Conservation (phyloP, 768 basidiomycete species). For the Boletus reticulatus region DNA sequence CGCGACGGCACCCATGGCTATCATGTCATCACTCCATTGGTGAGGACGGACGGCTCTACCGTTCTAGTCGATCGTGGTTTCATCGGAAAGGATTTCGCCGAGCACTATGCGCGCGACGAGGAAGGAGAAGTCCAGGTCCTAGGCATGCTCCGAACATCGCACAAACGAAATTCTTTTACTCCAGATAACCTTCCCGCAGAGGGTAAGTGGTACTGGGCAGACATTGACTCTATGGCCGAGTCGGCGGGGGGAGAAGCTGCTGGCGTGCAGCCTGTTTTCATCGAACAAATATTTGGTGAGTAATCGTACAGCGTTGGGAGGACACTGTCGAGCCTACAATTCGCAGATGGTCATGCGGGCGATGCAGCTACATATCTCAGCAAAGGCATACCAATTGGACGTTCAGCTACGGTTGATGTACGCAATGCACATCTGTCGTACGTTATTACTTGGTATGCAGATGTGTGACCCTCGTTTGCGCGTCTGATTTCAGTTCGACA, state of each 20-base stretch:
- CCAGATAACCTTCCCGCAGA: conserved; percentile 81
- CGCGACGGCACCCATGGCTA: conserved; percentile 86
- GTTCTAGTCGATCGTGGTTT: conserved; percentile 94
- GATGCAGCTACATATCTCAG: conserved; percentile 57
- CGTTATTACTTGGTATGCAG: conserved; percentile 84
- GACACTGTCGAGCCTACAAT: conserved; percentile 1
- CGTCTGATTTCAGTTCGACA: conserved; percentile 31
- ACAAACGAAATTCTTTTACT: conserved; percentile 75
- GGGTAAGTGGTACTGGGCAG: conserved; percentile 91
- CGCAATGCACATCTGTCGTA: conserved; percentile 95
- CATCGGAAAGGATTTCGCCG: conserved; percentile 57
- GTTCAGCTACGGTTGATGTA: conserved; percentile 78
- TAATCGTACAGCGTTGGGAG: neutral
- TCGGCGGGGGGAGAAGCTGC: conserved; percentile 69
- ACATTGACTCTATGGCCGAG: conserved; percentile 77
- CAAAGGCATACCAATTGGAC: conserved; percentile 84
- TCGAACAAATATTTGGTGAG: conserved; percentile 91
- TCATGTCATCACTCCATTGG: conserved; percentile 83
- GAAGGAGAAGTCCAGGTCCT: conserved; percentile 66
- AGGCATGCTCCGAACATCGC: conserved; percentile 84
- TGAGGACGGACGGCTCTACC: conserved; percentile 77
- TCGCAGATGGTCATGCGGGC: conserved; percentile 79
- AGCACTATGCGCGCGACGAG: conserved; percentile 37
- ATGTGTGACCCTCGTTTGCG: neutral
- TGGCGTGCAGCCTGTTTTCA: conserved; percentile 80